These are phyloP conservation scores for Ganoderma sinense DNA, from an alignment of 1,284 basidiomycete genomes.

Conservation along the genomic window DNA sequence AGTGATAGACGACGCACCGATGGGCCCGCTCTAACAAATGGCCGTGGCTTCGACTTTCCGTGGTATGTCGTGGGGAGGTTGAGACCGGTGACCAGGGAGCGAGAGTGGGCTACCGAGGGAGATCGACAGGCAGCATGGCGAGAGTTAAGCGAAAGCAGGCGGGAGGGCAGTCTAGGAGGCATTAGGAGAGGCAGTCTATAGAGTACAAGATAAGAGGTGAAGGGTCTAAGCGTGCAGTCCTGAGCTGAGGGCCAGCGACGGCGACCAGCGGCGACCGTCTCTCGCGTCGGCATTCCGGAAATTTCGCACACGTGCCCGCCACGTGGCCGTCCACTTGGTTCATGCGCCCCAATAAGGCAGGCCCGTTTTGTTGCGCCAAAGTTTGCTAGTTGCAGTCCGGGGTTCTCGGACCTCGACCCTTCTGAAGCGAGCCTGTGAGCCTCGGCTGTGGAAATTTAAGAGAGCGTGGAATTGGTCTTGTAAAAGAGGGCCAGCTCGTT, in stretches of 20 bases:
- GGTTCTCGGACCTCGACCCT: too few species aligned
- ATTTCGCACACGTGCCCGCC: constrained; percentile 27
- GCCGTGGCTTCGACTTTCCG: constrained; percentile 17
- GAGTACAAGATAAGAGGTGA: constrained; percentile 12
- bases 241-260: background rate
- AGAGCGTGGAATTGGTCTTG: too few species aligned
- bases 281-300: constrained; percentile 30
- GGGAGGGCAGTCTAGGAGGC: constrained; percentile 55
- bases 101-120: constrained; percentile 40
- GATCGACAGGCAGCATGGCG: constrained; percentile 60
- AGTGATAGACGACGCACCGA: constrained; percentile 18
- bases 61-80: constrained; percentile 16
- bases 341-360: too few species aligned
- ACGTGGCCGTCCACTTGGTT: constrained; percentile 25
- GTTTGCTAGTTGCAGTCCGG: too few species aligned
- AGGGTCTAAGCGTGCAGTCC: constrained; percentile 8
- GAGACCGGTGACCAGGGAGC: constrained; percentile 48
- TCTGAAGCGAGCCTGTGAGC: too few species aligned
- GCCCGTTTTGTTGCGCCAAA: too few species aligned
- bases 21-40: constrained; percentile 15
- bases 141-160: constrained; percentile 64
- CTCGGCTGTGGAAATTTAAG: too few species aligned
- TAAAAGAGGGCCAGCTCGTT: too few species aligned
- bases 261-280: constrained; percentile 1
- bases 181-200: constrained; percentile 39